Percentiles rank a stretch among this genome's conserved stretches.
Evolutionary conservation across 2,329 filamentous ascomycete genomes (phyloP).

Genomic region (Sarocladium kiliense): DNA sequence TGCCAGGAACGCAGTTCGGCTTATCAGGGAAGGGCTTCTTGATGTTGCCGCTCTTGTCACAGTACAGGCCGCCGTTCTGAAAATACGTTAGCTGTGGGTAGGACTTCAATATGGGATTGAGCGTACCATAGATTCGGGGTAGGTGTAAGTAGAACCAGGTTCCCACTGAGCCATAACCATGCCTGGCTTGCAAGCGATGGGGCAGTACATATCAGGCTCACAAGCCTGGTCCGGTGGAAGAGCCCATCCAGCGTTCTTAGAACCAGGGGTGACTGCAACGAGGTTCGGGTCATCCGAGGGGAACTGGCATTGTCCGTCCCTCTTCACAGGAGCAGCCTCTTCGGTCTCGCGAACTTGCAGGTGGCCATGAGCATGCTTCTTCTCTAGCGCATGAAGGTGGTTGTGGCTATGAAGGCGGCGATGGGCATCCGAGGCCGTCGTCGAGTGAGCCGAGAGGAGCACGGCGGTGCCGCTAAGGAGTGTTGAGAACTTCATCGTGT

Average conservation of each 20-base stretch:
- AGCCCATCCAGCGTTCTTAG: conserved; percentile 69
- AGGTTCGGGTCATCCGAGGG: conserved; percentile 57
- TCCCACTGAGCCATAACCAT: conserved; percentile 79
- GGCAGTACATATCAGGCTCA: conserved; percentile 63
- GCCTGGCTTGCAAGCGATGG: conserved; percentile 70
- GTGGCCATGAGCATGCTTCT: conserved; percentile 30
- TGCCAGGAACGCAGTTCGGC: conserved; percentile 66
- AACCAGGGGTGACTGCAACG: conserved; percentile 59
- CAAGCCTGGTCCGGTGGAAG: conserved; percentile 72
- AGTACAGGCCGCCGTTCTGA: conserved; percentile 70
- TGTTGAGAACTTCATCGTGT: conserved; percentile 47
- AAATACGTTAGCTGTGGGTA: conserved; percentile 16
- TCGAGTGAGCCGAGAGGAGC: conserved; percentile 34
- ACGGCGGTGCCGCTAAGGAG: conserved; percentile 45
- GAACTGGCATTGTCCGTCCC: conserved; percentile 55
- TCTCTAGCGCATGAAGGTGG: conserved; percentile 22
- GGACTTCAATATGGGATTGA: background rate
- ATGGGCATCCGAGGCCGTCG: conserved; percentile 23
- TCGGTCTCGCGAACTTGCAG: conserved; percentile 18
- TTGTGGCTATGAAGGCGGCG: conserved; percentile 35
- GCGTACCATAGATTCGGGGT: conserved; percentile 68
- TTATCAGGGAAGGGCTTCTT: conserved; percentile 63
- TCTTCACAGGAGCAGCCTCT: conserved; percentile 36
- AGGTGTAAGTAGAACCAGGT: conserved; percentile 61
- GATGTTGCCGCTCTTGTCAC: conserved; percentile 59